Conservation (phyloP, 2,329 filamentous ascomycete species). For the Fusarium praegraminearum region DNA sequence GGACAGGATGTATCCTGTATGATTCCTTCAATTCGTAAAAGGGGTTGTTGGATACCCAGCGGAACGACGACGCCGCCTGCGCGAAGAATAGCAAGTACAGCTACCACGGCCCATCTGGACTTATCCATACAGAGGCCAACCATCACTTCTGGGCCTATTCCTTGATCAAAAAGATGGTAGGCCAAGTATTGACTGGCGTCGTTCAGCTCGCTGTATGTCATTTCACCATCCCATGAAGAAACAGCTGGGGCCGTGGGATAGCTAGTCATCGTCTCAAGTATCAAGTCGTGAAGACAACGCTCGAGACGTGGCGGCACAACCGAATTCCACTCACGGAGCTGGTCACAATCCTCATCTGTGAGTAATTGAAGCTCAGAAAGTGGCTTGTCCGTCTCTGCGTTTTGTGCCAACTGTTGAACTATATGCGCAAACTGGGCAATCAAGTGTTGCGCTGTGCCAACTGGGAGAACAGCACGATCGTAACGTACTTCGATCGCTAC, state of each 20-base stretch:
- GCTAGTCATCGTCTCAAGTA: neutral
- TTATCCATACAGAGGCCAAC: slow-evolving; percentile 7
- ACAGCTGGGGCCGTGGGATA: neutral
- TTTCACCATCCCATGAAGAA: slow-evolving; percentile 1
- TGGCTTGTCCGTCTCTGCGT: neutral
- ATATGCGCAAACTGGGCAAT: neutral
- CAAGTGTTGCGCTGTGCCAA: neutral
- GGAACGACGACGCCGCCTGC: slow-evolving; percentile 1
- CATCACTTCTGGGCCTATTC: slow-evolving; percentile 3
- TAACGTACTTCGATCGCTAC: neutral
- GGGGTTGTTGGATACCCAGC: neutral
- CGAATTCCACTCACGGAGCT: slow-evolving; percentile 3
- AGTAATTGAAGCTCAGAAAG: neutral
- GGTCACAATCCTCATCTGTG: neutral
- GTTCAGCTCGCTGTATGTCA: slow-evolving; percentile 4
- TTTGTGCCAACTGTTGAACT: slow-evolving; percentile 2
- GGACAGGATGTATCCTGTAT: neutral
- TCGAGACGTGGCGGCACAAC: neutral
- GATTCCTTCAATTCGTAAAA: neutral
- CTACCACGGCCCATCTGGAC: neutral
- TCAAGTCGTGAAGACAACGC: slow-evolving; percentile 3
- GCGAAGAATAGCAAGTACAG: slow-evolving; percentile 5
- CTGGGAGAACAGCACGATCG: neutral
- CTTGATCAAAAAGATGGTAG: neutral
- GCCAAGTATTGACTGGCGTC: neutral